Evolutionary conservation across 2,329 filamentous ascomycete genomes (phyloP).

Genomic region (Colletotrichum sp.): DNA sequence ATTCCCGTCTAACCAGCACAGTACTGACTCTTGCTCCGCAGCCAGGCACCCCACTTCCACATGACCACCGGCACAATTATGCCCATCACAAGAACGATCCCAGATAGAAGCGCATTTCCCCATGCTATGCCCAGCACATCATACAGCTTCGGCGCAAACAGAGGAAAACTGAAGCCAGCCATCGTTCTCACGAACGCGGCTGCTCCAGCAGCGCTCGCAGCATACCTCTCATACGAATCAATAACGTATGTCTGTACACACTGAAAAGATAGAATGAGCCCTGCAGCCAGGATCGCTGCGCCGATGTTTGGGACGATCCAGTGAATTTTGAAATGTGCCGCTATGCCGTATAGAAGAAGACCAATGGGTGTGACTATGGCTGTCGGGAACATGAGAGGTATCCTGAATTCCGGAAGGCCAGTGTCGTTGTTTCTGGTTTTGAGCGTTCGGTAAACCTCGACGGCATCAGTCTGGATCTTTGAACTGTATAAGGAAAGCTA

Average conservation of each 20-base stretch:
- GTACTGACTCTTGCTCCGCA: constrained; percentile 21
- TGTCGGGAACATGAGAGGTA: constrained; percentile 38
- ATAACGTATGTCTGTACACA: constrained; percentile 62
- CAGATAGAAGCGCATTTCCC: constrained; percentile 43
- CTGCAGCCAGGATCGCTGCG: constrained; percentile 47
- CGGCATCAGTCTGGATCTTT: background rate
- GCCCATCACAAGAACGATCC: constrained; percentile 21
- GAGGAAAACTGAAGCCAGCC: constrained; percentile 61
- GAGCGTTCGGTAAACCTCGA: constrained; percentile 30
- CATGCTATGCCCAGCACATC: constrained; percentile 46
- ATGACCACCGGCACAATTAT: constrained; percentile 21
- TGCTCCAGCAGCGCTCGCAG: constrained; percentile 18
- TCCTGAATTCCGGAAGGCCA: constrained; percentile 37
- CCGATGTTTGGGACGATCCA: constrained; percentile 65
- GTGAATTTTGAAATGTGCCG: constrained; percentile 43
- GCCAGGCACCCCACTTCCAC: constrained; percentile 25
- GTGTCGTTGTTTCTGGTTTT: constrained; percentile 28
- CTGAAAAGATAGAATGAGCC: constrained; percentile 62
- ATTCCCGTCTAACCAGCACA: constrained; percentile 11
- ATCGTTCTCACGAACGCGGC: constrained; percentile 60
- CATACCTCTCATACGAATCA: constrained; percentile 22
- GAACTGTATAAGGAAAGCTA: background rate
- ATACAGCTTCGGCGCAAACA: constrained; percentile 56
- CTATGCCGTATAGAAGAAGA: constrained; percentile 56
- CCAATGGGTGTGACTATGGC: constrained; percentile 49